Evolutionary conservation across 2,329 filamentous ascomycete genomes (phyloP), one percentile per base, ranked within the genome.

Genomic region (Verticillium albo-atrum): DNA sequence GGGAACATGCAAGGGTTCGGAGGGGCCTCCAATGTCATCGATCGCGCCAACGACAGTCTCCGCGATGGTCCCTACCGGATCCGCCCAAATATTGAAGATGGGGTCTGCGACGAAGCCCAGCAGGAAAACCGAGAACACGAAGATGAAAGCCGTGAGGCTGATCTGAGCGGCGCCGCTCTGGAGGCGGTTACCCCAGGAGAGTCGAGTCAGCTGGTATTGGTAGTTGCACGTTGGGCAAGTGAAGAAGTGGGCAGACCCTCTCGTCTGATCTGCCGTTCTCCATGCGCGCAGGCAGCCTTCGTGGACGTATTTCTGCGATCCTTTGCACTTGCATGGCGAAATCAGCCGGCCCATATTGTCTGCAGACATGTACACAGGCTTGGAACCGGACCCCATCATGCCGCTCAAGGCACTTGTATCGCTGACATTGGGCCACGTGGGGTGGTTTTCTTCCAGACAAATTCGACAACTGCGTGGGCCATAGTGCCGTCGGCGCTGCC

Each of bases 41-140:
- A 70, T 74, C 61, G 77, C 72, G 55, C 73, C 77, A 28, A 79
- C 75, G 27, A 86, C 76, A 47, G 81, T 75, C 25, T 83, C 81
- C 34, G 77, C 72, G 55, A 89, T 78, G 12, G 84, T 85, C 56
- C 87, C 85, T 59, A 86, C 75, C 0, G 92, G 92, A 69, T 97
- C 92, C 58, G 94, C 76, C 79, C 94, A 97, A 28, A 97, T 77
- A 67, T 92, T 91, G 72, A 98, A 89, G 61, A 98, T 91, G 1
- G 93, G 93, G 73, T 98, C 93, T 61, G 93, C 94, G 65, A 98
- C 76, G 68, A 97, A 98, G 50, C 95, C 95, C 59, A 98, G 85
- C 1, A 91, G 42, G 69, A 97, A 98, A 27, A 97, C 82, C 56
- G 88, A 82, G 51, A 87, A 62, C 35, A 92, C 60, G 64, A 97